Percentiles rank a stretch among this genome's conserved stretches.
These are phyloP conservation scores for Epicoccum nigrum DNA, from an alignment of 2,329 filamentous ascomycete genomes.

Conservation along the genomic window DNA sequence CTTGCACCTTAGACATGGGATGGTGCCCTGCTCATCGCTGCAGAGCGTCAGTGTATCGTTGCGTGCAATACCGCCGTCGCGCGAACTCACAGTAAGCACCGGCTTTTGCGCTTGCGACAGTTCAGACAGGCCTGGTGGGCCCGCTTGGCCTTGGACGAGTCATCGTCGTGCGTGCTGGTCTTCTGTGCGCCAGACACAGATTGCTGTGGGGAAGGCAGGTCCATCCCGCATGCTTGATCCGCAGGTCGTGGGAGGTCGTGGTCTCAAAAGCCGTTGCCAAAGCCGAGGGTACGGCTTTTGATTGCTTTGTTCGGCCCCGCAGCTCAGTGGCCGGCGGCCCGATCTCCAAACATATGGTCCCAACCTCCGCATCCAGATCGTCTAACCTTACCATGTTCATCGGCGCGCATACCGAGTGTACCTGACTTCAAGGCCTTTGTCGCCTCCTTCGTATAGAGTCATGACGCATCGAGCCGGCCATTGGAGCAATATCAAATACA, in stretches of 20 bases:
- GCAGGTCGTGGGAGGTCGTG: conserved; percentile 7
- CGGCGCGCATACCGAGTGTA: background rate
- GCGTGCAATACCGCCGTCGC: conserved; percentile 5
- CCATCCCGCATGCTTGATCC: conserved; percentile 11
- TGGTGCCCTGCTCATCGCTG: conserved; percentile 56
- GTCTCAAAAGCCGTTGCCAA: conserved; percentile 10
- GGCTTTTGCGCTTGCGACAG: conserved; percentile 48
- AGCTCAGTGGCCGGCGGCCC: background rate
- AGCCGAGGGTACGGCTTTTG: conserved; percentile 1
- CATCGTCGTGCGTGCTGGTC: conserved; percentile 17
- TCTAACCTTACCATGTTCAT: background rate
- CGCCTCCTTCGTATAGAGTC: background rate
- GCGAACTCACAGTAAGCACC: conserved; percentile 46
- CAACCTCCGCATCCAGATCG: background rate
- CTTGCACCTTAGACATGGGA: conserved; percentile 64
- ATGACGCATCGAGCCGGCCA: background rate
- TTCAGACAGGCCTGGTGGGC: conserved; percentile 41
- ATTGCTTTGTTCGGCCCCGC: conserved; percentile 1
- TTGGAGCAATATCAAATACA: background rate
- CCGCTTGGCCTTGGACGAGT: conserved; percentile 28
- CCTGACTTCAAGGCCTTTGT: background rate
- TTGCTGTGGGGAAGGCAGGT: conserved; percentile 15
- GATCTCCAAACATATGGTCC: background rate
- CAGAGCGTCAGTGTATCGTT: conserved; percentile 2
- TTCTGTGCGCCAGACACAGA: conserved; percentile 11